phyloP scores from a whole-genome alignment of 176 grass and related monocot species.

The Oropetium thomaeum region DNA sequence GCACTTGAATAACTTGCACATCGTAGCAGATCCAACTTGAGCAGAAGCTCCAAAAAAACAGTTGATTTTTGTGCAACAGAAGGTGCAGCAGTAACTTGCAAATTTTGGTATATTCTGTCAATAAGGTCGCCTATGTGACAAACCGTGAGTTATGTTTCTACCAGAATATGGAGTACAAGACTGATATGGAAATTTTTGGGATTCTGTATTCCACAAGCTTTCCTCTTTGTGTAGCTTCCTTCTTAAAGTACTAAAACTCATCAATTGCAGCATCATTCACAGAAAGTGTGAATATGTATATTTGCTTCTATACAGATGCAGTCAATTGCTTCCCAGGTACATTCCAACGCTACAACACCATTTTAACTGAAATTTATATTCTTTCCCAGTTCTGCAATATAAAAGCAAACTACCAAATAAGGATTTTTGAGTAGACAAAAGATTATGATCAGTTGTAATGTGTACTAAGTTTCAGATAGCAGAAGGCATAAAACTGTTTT shows the following conservation, averaged over 20 bases:
- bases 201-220: conserved; percentile 26
- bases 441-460: background rate
- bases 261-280: background rate
- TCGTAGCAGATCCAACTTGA: background rate
- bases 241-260: background rate
- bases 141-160: background rate
- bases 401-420: conserved; percentile 15
- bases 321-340: background rate
- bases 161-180: background rate
- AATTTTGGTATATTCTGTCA: conserved; percentile 15
- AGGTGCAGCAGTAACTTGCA: background rate
- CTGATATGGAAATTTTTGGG: conserved; percentile 5
- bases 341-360: background rate
- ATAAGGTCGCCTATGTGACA: conserved; percentile 8
- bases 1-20: background rate
- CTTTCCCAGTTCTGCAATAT: conserved; percentile 11
- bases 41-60: background rate
- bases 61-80: conserved; percentile 17
- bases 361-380: conserved; percentile 9
- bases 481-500: background rate
- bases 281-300: background rate
- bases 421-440: conserved; percentile 17
- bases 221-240: conserved; percentile 28
- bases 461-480: background rate
- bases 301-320: no score